These are phyloP conservation scores for Aspergillus thermomutatus DNA, from an alignment of 2,329 filamentous ascomycete genomes.

Conservation along the genomic window DNA sequence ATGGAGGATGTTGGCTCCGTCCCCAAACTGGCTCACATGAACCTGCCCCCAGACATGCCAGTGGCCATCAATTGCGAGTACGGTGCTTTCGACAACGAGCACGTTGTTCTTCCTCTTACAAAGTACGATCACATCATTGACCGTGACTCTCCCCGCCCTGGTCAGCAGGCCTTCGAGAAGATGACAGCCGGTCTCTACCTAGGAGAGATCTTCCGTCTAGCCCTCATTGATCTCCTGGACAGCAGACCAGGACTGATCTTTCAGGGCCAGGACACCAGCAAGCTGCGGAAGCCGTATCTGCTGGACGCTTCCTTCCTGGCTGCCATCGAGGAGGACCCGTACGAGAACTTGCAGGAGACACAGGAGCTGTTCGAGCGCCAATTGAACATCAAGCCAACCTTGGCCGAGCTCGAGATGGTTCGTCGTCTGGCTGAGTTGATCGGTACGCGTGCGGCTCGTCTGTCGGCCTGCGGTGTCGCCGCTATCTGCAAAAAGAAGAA, in stretches of 20 bases:
- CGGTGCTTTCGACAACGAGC: conserved; percentile 94
- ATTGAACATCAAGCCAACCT: conserved; percentile 67
- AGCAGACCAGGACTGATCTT: conserved; percentile 74
- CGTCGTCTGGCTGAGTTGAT: conserved; percentile 90
- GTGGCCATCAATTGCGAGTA: conserved; percentile 99
- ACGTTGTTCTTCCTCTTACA: conserved; percentile 79
- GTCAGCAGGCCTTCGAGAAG: conserved; percentile 95
- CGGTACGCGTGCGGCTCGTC: conserved; percentile 85
- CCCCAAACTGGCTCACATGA: conserved; percentile 89
- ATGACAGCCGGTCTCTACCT: conserved; percentile 96
- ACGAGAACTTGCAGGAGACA: conserved; percentile 91
- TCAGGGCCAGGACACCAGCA: conserved; percentile 73
- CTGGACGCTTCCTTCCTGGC: conserved; percentile 93
- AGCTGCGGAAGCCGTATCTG: conserved; percentile 80
- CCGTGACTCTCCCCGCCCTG: conserved; percentile 84
- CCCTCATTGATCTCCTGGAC: conserved; percentile 81
- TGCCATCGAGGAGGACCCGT: conserved; percentile 90
- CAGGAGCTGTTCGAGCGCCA: conserved; percentile 74
- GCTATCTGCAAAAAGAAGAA: conserved; percentile 97
- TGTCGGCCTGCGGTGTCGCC: conserved; percentile 91
- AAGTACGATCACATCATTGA: conserved; percentile 85
- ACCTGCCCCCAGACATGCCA: conserved; percentile 75
- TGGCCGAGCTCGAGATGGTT: conserved; percentile 81
- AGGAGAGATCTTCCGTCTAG: conserved; percentile 88
- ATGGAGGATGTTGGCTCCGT: conserved; percentile 91